Evolutionary conservation across 2,329 filamentous ascomycete genomes (phyloP), one percentile per base, ranked within the genome.

Genomic region (Ophiostoma montium): DNA sequence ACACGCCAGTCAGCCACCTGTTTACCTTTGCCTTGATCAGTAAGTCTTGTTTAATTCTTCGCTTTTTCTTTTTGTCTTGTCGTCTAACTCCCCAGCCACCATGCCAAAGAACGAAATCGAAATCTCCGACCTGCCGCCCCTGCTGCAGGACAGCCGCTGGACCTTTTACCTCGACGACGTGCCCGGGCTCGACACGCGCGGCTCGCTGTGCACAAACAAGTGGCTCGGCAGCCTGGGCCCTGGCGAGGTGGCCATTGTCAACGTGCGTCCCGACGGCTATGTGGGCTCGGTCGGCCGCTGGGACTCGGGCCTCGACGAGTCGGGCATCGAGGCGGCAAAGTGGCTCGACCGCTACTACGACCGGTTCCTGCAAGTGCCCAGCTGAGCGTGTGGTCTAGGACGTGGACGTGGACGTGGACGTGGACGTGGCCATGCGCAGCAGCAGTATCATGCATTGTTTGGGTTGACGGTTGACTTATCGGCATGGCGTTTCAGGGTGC

Each of bases 251-350:
- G 78, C 75, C 5, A 72, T 86, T 36, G 68, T 82, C 36, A 80
- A 82, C 56, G 78, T 87, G 2, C 71, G 83, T 5, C 83, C 83
- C 0, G 83, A 87, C 62, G 82, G 83, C 11, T 87, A 86, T 60
- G 76, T 86, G 5, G 83, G 82, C 1, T 77, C 72, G n/a, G 63
- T 84, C 21, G 67, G 71, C 41, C 64, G 70, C 36, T 75, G 71
- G 71, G 70, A 74, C 58, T 67, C 70, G 32, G 68, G 65, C 55
- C 59, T 71, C 27, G 71, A 74, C 49, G 70, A 70, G 38, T 63
- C 71, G 6, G 74, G 74, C 38, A 61, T 69, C 38, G 66, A 70
- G 43, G 74, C 74, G 9, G 74, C 74, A 27, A 64, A 62, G 52
- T 77, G 74, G 74, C 62, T 77, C 21, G 72, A 76, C 55, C 59